A percentile compares a stretch with the other conserved stretches of the same genome.
These are phyloP conservation scores for Mytilinidion resinicola DNA, from an alignment of 495 filamentous ascomycete species.

Conservation along the genomic window DNA sequence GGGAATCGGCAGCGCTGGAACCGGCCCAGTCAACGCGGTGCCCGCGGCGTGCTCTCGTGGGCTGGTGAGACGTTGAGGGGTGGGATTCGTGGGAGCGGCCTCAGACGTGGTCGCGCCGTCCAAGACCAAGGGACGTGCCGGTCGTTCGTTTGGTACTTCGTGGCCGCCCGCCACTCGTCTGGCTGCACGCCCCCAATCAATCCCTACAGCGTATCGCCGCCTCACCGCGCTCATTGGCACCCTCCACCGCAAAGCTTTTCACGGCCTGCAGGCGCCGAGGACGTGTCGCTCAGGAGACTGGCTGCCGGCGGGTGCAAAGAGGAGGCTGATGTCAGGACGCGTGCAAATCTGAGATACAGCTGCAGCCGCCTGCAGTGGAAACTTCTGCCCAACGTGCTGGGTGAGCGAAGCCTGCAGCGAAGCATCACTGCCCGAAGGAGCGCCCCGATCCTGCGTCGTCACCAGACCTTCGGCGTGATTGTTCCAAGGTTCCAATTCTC, in stretches of 20 bases:
- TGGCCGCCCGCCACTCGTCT: constrained; percentile 15
- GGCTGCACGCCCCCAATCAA: neutral
- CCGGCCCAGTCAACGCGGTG: constrained; percentile 15
- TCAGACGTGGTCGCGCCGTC: constrained; percentile 5
- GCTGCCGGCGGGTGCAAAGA: neutral
- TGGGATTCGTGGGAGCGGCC: constrained; percentile 15
- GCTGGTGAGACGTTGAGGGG: constrained; percentile 17
- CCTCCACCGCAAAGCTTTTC: constrained; percentile 1
- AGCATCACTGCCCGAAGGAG: no score
- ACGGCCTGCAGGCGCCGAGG: constrained; percentile 12
- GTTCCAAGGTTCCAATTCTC: no score
- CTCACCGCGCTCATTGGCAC: constrained; percentile 9
- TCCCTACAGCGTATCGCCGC: constrained; percentile 26
- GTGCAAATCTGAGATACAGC: constrained; percentile 10
- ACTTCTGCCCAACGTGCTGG: constrained; percentile 1
- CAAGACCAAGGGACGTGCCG: constrained; percentile 3
- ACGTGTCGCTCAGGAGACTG: constrained; percentile 19
- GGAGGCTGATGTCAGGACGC: constrained; percentile 13
- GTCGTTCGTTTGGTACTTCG: constrained; percentile 9
- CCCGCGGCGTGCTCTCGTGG: constrained; percentile 15
- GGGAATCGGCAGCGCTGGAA: constrained; percentile 4
- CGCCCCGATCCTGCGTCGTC: no score
- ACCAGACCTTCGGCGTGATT: no score
- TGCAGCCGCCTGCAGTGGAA: constrained; percentile 8
- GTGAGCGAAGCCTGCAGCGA: neutral